Evolutionary conservation across 371 early-diverging fungal species (phyloP).

Genomic region (Mortierella sp.): DNA sequence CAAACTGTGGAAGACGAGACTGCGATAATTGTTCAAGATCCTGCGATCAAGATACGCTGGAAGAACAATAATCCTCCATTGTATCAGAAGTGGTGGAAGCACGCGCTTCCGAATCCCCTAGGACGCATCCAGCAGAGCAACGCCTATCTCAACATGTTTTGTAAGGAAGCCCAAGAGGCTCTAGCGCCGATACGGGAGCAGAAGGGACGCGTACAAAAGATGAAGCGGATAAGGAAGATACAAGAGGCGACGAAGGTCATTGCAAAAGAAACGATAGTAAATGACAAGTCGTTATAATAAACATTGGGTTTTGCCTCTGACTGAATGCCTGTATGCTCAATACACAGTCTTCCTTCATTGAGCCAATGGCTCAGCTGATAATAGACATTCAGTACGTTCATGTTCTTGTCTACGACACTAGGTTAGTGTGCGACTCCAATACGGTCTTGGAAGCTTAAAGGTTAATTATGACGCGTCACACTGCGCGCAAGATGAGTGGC

Average conservation of each 20-base stretch:
- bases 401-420: no score
- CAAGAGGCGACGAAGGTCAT: neutral
- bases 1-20: neutral
- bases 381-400: no score
- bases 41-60: constrained; percentile 29
- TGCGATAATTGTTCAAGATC: neutral
- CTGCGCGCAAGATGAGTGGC: no score
- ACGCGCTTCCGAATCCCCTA: constrained; percentile 35
- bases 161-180: constrained; percentile 3
- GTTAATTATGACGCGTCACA: no score
- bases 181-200: constrained; percentile 3
- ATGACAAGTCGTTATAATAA: no score
- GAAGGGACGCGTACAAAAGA: neutral
- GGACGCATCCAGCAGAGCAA: constrained; percentile 28
- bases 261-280: neutral
- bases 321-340: no score
- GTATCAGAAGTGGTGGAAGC: constrained; percentile 23
- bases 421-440: no score
- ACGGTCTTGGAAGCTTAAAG: no score
- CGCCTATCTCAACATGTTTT: constrained; percentile 22
- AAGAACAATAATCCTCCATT: constrained; percentile 38
- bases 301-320: no score
- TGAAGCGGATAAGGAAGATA: neutral
- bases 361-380: no score
- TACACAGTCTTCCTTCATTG: no score